phyloP scores from a whole-genome alignment of 495 filamentous ascomycete genomes.

The Trichoderma reesei region DNA sequence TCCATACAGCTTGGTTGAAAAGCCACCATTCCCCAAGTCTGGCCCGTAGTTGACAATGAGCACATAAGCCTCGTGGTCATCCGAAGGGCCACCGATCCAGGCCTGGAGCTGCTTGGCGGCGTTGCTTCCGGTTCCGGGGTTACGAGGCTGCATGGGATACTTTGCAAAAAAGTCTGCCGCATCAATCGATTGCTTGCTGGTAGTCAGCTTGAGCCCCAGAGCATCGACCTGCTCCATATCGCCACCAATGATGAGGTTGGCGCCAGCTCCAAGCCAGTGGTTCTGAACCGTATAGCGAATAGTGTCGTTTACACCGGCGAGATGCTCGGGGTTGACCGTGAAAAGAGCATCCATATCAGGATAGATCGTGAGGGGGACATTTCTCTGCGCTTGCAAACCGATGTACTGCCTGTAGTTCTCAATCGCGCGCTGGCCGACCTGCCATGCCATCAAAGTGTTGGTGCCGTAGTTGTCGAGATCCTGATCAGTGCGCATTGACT shows the following conservation, averaged over 20 bases:
- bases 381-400: conserved; percentile 14
- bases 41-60: conserved; percentile 23
- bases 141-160: conserved; percentile 25
- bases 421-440: conserved; percentile 21
- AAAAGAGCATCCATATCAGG: conserved; percentile 26
- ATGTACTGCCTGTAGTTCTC: conserved; percentile 27
- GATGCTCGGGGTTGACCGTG: conserved; percentile 18
- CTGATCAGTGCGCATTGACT: conserved; percentile 22
- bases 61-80: conserved; percentile 17
- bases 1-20: conserved; percentile 15
- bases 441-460: conserved; percentile 21
- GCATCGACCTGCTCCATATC: conserved; percentile 21
- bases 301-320: conserved; percentile 22
- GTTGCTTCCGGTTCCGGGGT: conserved; percentile 19
- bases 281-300: conserved; percentile 21
- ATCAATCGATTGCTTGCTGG: conserved; percentile 15
- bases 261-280: conserved; percentile 25
- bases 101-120: conserved; percentile 23
- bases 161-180: conserved; percentile 17
- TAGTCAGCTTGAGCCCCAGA: conserved; percentile 18
- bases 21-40: conserved; percentile 20
- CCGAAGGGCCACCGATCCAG: conserved; percentile 23
- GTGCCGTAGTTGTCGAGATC: conserved; percentile 22
- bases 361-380: conserved; percentile 19
- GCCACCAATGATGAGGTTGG: conserved; percentile 23